Base-by-base conservation (phyloP, 169 alveolate species). In the Plasmodium malariae region DNA sequence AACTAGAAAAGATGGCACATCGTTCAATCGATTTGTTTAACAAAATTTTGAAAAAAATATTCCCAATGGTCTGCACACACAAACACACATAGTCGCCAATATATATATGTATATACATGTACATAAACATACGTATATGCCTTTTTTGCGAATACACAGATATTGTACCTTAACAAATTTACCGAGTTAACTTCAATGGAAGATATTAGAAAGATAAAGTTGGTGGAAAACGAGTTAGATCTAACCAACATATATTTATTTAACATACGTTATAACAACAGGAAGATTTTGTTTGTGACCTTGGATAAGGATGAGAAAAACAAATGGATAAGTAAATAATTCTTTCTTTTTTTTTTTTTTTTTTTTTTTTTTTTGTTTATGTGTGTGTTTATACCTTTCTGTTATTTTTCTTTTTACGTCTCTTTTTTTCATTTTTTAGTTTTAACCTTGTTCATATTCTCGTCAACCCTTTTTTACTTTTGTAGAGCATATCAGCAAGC, bases 151-250 rank as follows among this genome's bases (percentile, higher is more conserved):
- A 49, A 63, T 55, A 28, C 51, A 14, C 17, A 76, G 89, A 76
- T 76, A 63, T 62, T 76, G 59, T 76, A 76, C 73, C 74, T 76
- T 4, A 76, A 62, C 51, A 76, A 76, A 30, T 76, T 76, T 55
- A 76, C 89, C n/a, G 89, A 76, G 63, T 55, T 76, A 68, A 76
- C 89, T 54, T 76, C 89, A 67, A 21, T 62, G 74, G 89, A 76
- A 26, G 89, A 76, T n/a, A 19, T 76, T 34, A 48, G 76, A 24
- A 76, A 76, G 43, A 76, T 76, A 60, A 76, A 76, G 49, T 37
- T 45, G 28, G 74, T 62, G 30, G 74, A 60, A 48, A 76, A 21
- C 45, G 89, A 76, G 76, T 54, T 76, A 40, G 89, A 76, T n/a
- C 63, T 76, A 34, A 45, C 59, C 34, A 63, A 62, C 55, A 68